Percentiles rank a stretch among this genome's conserved stretches.
Evolutionary conservation across 1,284 basidiomycete species (phyloP).

Genomic region (Lignosus rhinocerotis): DNA sequence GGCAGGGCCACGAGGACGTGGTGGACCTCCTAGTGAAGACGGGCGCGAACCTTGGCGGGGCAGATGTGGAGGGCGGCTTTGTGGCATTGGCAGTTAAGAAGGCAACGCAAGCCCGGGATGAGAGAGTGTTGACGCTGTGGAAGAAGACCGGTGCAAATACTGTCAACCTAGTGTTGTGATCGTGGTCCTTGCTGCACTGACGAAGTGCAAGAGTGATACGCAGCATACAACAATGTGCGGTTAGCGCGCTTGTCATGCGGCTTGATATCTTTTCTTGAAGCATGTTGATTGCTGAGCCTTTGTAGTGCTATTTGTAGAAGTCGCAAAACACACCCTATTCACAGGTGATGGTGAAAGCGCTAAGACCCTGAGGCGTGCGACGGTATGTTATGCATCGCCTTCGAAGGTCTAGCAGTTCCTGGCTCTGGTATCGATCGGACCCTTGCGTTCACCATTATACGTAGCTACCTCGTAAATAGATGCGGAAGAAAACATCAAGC

Average conservation of each 20-base stretch:
- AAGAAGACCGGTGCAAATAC: constrained; percentile 39
- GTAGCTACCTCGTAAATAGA: too few relatives aligned
- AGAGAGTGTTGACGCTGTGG: constrained; percentile 53
- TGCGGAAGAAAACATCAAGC: too few relatives aligned
- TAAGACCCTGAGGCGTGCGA: too few relatives aligned
- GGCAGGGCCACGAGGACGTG: constrained; percentile 60
- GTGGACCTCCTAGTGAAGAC: constrained; percentile 73
- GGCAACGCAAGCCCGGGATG: constrained; percentile 47
- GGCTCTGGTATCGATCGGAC: too few relatives aligned
- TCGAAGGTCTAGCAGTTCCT: too few relatives aligned
- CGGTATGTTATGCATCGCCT: too few relatives aligned
- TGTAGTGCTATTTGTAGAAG: too few relatives aligned
- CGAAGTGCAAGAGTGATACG: background rate
- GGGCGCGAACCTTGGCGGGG: constrained; percentile 73
- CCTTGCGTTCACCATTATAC: too few relatives aligned
- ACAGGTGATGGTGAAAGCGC: too few relatives aligned
- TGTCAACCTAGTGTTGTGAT: background rate
- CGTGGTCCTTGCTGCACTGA: background rate
- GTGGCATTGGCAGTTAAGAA: constrained; percentile 50
- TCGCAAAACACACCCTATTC: too few relatives aligned
- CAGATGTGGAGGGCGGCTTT: constrained; percentile 62
- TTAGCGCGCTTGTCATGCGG: background rate
- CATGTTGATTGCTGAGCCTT: too few relatives aligned
- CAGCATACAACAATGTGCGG: background rate
- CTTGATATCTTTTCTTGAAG: too few relatives aligned